phyloP scores from a whole-genome alignment of 768 basidiomycete genomes.

The Leccinum subgranulosum region DNA sequence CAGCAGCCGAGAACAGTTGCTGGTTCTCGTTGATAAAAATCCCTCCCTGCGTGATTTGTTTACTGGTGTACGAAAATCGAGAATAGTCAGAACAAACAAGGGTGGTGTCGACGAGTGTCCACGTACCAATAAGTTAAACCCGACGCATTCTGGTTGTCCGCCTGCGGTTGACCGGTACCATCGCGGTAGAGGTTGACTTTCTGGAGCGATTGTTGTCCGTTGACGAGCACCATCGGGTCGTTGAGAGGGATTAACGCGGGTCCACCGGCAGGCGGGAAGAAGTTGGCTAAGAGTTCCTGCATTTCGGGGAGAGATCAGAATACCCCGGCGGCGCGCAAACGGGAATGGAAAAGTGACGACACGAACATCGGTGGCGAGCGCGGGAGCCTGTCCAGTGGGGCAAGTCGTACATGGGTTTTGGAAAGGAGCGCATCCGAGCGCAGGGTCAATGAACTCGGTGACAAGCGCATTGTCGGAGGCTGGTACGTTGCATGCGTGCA shows the following conservation, averaged over 20 bases:
- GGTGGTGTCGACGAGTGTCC: background rate
- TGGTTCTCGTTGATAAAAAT: conserved; percentile 25
- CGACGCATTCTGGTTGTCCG: conserved; percentile 23
- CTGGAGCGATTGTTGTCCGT: conserved; percentile 20
- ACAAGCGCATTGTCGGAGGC: conserved; percentile 28
- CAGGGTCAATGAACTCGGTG: conserved; percentile 24
- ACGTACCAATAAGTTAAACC: conserved; percentile 21
- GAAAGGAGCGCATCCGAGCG: conserved; percentile 23
- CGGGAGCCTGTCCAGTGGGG: conserved; percentile 13
- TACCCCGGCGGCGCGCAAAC: background rate
- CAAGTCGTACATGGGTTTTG: conserved; percentile 28
- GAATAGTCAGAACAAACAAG: background rate
- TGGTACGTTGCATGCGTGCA: background rate
- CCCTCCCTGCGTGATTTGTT: conserved; percentile 22
- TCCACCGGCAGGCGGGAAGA: conserved; percentile 23
- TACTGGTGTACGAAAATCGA: conserved; percentile 1
- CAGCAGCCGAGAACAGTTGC: conserved; percentile 11
- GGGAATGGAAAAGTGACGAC: background rate
- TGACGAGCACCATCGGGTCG: conserved; percentile 26
- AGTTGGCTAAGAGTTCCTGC: conserved; percentile 24
- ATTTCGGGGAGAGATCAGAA: background rate
- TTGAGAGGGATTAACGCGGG: conserved; percentile 25
- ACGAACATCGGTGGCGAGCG: conserved; percentile 25
- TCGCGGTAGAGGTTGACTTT: conserved; percentile 29
- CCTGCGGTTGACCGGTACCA: conserved; percentile 26